A percentile compares a stretch with the other conserved stretches of the same genome.
Evolutionary conservation across 352 stramenopile genomes (phyloP).

Genomic region (Elongisporangium anandrum): DNA sequence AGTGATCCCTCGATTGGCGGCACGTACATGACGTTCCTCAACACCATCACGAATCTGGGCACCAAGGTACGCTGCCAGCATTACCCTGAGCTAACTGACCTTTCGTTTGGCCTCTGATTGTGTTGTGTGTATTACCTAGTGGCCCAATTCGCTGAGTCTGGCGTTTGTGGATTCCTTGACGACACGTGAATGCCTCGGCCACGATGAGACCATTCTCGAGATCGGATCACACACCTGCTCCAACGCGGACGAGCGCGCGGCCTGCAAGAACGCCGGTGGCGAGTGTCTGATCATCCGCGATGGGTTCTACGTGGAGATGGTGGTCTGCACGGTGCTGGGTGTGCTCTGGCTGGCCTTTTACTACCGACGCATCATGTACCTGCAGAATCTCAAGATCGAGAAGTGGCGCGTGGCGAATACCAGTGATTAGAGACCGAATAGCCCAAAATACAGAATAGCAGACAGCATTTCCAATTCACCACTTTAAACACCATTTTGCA

Average conservation of each 20-base stretch:
- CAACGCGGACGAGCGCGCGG: conserved; percentile 57
- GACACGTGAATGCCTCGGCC: conserved; percentile 73
- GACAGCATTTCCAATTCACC: neutral
- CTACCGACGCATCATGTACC: conserved; percentile 54
- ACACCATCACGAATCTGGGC: conserved; percentile 98
- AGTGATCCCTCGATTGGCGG: conserved; percentile 97
- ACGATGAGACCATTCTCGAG: conserved; percentile 58
- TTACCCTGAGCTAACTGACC: neutral
- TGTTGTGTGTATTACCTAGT: too few relatives aligned
- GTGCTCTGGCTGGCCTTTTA: conserved; percentile 68
- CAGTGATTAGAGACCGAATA: conserved; percentile 26
- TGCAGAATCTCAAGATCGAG: conserved; percentile 82
- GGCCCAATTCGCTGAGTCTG: conserved; percentile 84
- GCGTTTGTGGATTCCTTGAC: conserved; percentile 79
- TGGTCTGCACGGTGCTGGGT: conserved; percentile 61
- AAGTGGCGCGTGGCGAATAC: conserved; percentile 65
- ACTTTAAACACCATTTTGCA: neutral
- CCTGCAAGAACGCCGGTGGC: conserved; percentile 49
- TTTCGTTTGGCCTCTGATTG: too few relatives aligned
- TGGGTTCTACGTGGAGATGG: conserved; percentile 80
- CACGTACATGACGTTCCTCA: conserved; percentile 99
- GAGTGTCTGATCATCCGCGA: conserved; percentile 77
- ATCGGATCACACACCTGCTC: conserved; percentile 78
- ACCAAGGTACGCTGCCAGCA: conserved; percentile 62
- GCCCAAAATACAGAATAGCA: conserved; percentile 1